Evolutionary conservation across 192 early-diverging fungal species (phyloP).

Genomic region (Coemansia sp.): DNA sequence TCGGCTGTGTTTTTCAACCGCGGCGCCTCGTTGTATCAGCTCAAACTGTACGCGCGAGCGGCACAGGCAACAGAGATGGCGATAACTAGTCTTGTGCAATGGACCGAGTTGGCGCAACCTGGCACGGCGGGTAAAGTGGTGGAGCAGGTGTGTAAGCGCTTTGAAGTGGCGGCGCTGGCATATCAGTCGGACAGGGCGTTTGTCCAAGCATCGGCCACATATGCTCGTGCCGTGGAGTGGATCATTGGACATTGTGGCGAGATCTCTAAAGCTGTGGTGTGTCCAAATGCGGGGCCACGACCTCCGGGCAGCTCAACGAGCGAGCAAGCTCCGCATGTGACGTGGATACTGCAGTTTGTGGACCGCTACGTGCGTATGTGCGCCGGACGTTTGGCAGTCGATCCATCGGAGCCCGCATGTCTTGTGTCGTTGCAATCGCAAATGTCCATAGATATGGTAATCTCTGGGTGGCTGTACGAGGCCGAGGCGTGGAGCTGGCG

Average conservation of each 20-base stretch:
- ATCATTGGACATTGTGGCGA: constrained; percentile 4
- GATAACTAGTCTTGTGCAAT: constrained; percentile 30
- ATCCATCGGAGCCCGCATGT: constrained; percentile 9
- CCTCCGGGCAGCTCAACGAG: constrained; percentile 29
- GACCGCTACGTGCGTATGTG: constrained; percentile 50
- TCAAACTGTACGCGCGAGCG: constrained; percentile 25
- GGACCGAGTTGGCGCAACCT: constrained; percentile 4
- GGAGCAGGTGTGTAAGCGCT: constrained; percentile 52
- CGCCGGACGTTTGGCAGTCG: constrained; percentile 22
- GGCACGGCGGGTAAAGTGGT: constrained; percentile 11
- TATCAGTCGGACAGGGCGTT: constrained; percentile 25
- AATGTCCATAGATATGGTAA: neutral
- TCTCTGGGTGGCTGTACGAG: constrained; percentile 35
- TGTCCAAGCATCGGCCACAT: constrained; percentile 12
- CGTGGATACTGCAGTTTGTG: constrained; percentile 26
- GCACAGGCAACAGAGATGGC: constrained; percentile 29
- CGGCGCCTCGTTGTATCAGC: constrained; percentile 43
- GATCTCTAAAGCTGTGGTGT: neutral
- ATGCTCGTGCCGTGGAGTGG: constrained; percentile 29
- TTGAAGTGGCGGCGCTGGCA: constrained; percentile 39
- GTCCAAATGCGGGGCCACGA: neutral
- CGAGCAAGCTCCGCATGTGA: neutral
- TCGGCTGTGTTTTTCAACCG: constrained; percentile 49
- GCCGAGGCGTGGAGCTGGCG: constrained; percentile 34
- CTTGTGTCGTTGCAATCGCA: constrained; percentile 9